Conservation (phyloP, 1,139 yeast genomes). For the Arxiozyma telluris region DNA sequence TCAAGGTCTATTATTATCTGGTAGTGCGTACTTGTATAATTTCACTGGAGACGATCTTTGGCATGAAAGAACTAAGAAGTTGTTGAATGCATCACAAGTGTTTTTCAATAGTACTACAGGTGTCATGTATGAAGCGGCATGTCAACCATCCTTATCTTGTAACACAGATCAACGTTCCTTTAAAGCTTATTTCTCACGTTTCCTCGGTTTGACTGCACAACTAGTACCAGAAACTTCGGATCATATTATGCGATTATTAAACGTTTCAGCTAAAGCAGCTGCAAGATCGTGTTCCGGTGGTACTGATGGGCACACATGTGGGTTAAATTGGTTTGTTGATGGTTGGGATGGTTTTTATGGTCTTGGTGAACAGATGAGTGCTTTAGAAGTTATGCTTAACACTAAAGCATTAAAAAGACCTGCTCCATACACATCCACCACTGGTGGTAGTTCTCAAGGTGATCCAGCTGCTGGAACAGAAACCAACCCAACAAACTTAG, state of each 20-base stretch:
- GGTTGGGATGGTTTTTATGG: slow-evolving; percentile 81
- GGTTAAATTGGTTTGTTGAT: slow-evolving; percentile 60
- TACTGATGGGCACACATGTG: slow-evolving; percentile 82
- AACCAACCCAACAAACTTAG: slow-evolving; percentile 30
- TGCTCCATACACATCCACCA: slow-evolving; percentile 47
- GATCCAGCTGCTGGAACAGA: slow-evolving; percentile 52
- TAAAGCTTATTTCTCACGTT: slow-evolving; percentile 72
- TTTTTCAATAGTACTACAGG: slow-evolving; percentile 43
- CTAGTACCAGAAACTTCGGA: slow-evolving; percentile 57
- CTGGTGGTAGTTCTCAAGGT: slow-evolving; percentile 57
- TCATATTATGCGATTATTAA: slow-evolving; percentile 43
- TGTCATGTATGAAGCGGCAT: slow-evolving; percentile 73
- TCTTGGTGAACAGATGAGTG: slow-evolving; percentile 90
- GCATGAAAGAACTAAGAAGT: slow-evolving; percentile 50
- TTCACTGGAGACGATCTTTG: slow-evolving; percentile 60
- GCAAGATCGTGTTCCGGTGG: slow-evolving; percentile 84
- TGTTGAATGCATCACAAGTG: slow-evolving; percentile 45
- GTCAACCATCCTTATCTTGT: slow-evolving; percentile 58
- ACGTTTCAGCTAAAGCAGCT: slow-evolving; percentile 66
- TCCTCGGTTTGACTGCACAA: slow-evolving; percentile 64
- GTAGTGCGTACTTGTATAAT: slow-evolving; percentile 76
- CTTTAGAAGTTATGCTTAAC: slow-evolving; percentile 68
- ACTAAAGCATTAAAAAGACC: slow-evolving; percentile 46
- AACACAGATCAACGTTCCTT: slow-evolving; percentile 86
- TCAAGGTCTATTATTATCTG: slow-evolving; percentile 70